Base-by-base conservation (phyloP, 164 flowering plant genomes). In the Annona cherimola region DNA sequence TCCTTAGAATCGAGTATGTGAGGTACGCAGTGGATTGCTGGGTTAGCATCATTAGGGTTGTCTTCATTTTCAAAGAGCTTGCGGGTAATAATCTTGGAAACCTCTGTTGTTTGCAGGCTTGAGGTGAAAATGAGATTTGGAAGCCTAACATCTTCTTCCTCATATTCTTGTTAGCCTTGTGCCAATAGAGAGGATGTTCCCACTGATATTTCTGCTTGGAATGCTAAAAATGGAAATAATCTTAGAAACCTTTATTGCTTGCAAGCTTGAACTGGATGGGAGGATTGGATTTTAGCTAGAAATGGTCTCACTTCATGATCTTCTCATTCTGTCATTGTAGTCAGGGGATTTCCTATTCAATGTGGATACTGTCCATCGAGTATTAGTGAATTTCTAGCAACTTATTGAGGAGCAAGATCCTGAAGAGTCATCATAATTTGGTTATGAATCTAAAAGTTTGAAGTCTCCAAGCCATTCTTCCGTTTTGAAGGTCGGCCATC, bases 181-280 rank as follows among this genome's bases (percentile, higher is more conserved):
- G 55, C 96, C 91, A n/a, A 67, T 79, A 1, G 87, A 88, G 68
- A 86, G 82, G 73, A 71, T 83, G 0, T 68, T 86, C 59, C 89
- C 91, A 3, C 69, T 82, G 68, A 83, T 70, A 70, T 90, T 90
- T 76, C 81, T 89, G 61, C 87, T 89, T 73, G 92, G 93, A 68
- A 80, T 90, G 85, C 67, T 87, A 60, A 84, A 85, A 74, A 78
- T 82, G 78, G 88, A 90, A 3, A 83, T 77, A 35, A 73, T 81
- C 69, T 66, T 86, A 64, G 89, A 82, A 45, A 79, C 88, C 5
- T 62, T 71, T 43, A 45, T 76, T 60, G 81, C 89, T n/a, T 83
- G 87, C 71, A 81, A 86, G 80, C 80, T 86, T 43, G 93, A 88
- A 79, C 86, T 89, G 41, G 93, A 90, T 60, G 80, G 86, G 77